Evolutionary conservation across 108 stramenopile genomes (phyloP).

Genomic region (Nannochloropsis gaditana): DNA sequence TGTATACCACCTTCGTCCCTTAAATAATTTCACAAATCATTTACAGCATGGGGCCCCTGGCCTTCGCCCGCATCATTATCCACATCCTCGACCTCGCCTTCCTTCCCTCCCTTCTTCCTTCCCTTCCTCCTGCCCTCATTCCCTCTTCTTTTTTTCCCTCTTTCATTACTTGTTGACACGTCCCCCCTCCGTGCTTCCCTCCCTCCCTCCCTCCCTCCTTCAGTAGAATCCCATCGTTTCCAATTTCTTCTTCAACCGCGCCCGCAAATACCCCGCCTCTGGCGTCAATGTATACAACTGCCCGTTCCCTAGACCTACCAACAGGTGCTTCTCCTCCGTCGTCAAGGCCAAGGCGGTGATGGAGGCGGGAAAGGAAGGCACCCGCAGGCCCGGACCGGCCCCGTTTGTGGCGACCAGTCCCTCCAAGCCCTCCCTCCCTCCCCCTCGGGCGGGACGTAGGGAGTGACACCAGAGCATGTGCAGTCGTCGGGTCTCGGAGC

Average conservation of each 20-base stretch:
- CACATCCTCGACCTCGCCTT: slow-evolving; percentile 49
- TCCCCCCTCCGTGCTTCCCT: background rate
- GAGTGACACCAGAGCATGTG: background rate
- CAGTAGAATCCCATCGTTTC: slow-evolving; percentile 20
- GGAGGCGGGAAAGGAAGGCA: slow-evolving; percentile 22
- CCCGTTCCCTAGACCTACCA: slow-evolving; percentile 45
- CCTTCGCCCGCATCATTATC: slow-evolving; percentile 75
- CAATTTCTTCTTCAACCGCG: slow-evolving; percentile 35
- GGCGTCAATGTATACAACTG: slow-evolving; percentile 35
- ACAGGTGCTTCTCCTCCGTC: slow-evolving; percentile 34
- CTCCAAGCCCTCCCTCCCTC: background rate
- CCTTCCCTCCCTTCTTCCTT: background rate
- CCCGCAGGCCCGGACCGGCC: background rate
- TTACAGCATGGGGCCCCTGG: slow-evolving; percentile 62
- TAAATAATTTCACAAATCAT: slow-evolving; percentile 60
- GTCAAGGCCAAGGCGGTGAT: slow-evolving; percentile 32
- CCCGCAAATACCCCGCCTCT: slow-evolving; percentile 35
- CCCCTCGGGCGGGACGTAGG: background rate
- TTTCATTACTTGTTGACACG: background rate
- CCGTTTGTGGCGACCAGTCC: background rate
- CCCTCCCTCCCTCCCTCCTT: background rate
- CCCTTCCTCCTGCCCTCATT: background rate
- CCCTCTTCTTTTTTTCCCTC: background rate
- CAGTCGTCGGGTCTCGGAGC: background rate
- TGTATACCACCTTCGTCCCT: background rate